Conservation (phyloP, 1,284 basidiomycete genomes). For the Polyporus tsugae region DNA sequence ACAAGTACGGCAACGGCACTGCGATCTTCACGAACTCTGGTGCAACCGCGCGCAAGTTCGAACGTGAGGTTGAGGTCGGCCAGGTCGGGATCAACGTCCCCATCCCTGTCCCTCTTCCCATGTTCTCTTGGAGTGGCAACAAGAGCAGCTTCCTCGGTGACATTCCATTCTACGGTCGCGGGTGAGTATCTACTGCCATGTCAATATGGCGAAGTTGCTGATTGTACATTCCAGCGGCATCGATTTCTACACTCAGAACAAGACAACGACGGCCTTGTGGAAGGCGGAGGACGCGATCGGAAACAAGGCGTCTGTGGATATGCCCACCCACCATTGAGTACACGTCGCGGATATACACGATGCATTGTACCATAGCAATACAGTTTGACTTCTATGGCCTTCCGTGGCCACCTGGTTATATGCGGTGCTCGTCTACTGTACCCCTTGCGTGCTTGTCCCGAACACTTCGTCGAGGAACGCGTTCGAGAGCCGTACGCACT, state of each 20-base stretch:
- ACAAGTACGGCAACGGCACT: slow-evolving; percentile 94
- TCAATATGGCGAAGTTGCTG: slow-evolving; percentile 9
- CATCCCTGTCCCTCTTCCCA: slow-evolving; percentile 89
- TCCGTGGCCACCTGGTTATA: not conserved
- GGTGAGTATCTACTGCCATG: slow-evolving; percentile 49
- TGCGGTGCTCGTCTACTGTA: slow-evolving; percentile 4
- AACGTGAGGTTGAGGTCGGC: slow-evolving; percentile 89
- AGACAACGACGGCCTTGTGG: slow-evolving; percentile 89
- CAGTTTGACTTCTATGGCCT: not conserved
- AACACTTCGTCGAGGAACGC: slow-evolving; percentile 76
- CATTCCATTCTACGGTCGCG: slow-evolving; percentile 89
- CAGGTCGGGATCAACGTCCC: slow-evolving; percentile 96
- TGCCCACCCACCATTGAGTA: slow-evolving; percentile 80
- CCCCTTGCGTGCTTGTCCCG: slow-evolving; percentile 39
- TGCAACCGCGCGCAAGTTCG: slow-evolving; percentile 95
- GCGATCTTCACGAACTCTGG: slow-evolving; percentile 97
- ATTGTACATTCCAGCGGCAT: slow-evolving; percentile 61
- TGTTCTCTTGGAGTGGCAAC: slow-evolving; percentile 95
- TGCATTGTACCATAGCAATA: slow-evolving; percentile 27
- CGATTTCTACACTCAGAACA: slow-evolving; percentile 92
- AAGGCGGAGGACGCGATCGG: slow-evolving; percentile 82
- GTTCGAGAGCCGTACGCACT: slow-evolving; percentile 71
- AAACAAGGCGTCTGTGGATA: slow-evolving; percentile 80
- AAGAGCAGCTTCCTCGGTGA: slow-evolving; percentile 92
- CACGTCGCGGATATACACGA: slow-evolving; percentile 10